A percentile compares a stretch with the other conserved stretches of the same genome.
Evolutionary conservation across 2,329 filamentous ascomycete species (phyloP).

Genomic region (Monilinia fructicola): DNA sequence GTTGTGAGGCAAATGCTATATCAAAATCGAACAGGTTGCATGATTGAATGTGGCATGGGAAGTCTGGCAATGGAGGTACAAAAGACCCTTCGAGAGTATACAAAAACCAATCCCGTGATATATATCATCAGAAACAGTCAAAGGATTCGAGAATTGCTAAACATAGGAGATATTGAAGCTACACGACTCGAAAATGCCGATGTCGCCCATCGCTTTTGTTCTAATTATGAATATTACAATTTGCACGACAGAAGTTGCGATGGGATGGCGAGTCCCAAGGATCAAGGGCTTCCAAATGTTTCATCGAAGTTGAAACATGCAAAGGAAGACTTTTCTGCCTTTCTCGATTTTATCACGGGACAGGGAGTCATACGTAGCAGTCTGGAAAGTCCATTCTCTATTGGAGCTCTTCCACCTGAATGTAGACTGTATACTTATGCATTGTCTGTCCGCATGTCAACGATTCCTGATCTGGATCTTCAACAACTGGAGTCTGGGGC

Average conservation of each 20-base stretch:
- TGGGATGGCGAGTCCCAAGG: conserved; percentile 43
- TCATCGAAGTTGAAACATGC: conserved; percentile 52
- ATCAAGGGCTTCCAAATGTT: conserved; percentile 47
- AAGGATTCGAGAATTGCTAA: conserved; percentile 56
- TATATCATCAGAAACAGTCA: conserved; percentile 65
- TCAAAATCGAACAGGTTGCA: conserved; percentile 57
- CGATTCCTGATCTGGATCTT: conserved; percentile 54
- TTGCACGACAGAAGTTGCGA: conserved; percentile 46
- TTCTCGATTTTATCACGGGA: conserved; percentile 58
- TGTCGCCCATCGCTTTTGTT: conserved; percentile 48
- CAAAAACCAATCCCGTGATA: conserved; percentile 66
- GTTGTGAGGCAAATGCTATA: conserved; percentile 60
- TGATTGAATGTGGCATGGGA: conserved; percentile 71
- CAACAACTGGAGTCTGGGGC: conserved; percentile 56
- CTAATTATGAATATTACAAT: conserved; percentile 68
- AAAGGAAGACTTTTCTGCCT: conserved; percentile 60
- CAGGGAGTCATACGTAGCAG: conserved; percentile 52
- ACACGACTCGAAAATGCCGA: conserved; percentile 47
- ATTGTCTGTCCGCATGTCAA: conserved; percentile 59
- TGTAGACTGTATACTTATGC: conserved; percentile 65
- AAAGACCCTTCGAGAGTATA: conserved; percentile 61
- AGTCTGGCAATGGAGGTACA: conserved; percentile 44
- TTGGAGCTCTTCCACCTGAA: conserved; percentile 59
- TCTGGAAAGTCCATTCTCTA: conserved; percentile 60
- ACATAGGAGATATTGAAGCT: conserved; percentile 46